Base-by-base conservation (phyloP, 495 filamentous ascomycete genomes). In the Neurospora sp. region DNA sequence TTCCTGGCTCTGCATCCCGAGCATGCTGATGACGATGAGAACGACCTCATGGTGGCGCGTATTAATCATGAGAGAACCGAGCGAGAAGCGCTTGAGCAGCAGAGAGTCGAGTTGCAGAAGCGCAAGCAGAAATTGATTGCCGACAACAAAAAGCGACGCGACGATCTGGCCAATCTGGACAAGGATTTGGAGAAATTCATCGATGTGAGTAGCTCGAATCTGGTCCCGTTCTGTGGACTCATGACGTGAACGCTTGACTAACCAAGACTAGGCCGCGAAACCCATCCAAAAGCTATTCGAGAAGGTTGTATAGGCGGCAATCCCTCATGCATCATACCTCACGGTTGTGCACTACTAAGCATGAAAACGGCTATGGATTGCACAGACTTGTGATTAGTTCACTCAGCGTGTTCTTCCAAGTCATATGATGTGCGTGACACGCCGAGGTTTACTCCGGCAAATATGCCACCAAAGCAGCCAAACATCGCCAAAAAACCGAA, bases 141-240 rank as follows among this genome's bases (percentile, higher is more conserved):
- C 7, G 95, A 98, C 78, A 98, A 97, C 78, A 97, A 97, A 85
- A 97, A 93, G 83, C 87, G 95, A 70, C 95, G 96, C 81, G 95
- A 98, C 72, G 93, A 99, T 79, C 84, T 99, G 37, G 93, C 91
- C 41, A 96, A 90, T 75, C 84, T 98, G 42, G 95, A 97, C 77
- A 90, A 92, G 82, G 92, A 96, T 79, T 84, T 97, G 76, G 94
- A 97, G 83, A 93, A 93, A 78, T 97, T 97, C 78, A 93, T 97
- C 76, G 93, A 95, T 79, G 90, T 87, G 75, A 72, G 86, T 81
- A 70, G 40, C 37, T n/a, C 5, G 27, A 4, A 70, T 72, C 20
- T 40, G 9, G 14, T 37, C 69, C 62, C 46, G 20, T 23, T 18
- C 70, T 40, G 35, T 39, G 54, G 46, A 27, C 9, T 23, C 66